Conservation (phyloP, 1,139 yeast genomes). For the Sugiyamaella japonica region DNA sequence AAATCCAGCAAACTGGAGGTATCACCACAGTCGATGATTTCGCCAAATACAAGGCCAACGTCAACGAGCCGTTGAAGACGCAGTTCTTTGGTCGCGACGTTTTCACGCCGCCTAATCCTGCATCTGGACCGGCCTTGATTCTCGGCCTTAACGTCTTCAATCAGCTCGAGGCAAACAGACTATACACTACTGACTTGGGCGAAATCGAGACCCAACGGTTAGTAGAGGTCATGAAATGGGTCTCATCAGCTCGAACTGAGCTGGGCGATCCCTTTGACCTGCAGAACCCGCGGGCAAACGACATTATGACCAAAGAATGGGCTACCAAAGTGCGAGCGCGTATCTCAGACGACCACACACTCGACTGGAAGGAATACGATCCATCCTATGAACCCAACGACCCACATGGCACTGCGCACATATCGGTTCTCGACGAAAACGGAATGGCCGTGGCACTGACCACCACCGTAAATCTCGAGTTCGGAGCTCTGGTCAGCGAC, state of each 20-base stretch:
- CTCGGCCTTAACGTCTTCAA: constrained; percentile 63
- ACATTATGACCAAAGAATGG: constrained; percentile 54
- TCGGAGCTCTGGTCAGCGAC: constrained; percentile 83
- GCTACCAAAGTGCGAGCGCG: constrained; percentile 48
- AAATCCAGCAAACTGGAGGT: constrained; percentile 57
- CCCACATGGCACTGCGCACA: constrained; percentile 87
- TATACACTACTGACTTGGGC: constrained; percentile 44
- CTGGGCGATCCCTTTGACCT: constrained; percentile 63
- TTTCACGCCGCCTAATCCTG: constrained; percentile 70
- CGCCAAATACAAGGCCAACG: constrained; percentile 54
- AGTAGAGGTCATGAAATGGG: constrained; percentile 90
- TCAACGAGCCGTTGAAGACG: constrained; percentile 56
- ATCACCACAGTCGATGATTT: constrained; percentile 65
- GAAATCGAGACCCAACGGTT: constrained; percentile 62
- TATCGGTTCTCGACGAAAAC: constrained; percentile 66
- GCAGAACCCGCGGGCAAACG: constrained; percentile 34
- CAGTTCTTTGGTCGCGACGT: constrained; percentile 54
- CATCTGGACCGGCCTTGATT: constrained; percentile 79
- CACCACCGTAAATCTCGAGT: constrained; percentile 81
- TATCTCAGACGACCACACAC: constrained; percentile 58
- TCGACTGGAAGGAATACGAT: constrained; percentile 67
- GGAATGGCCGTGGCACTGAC: constrained; percentile 83
- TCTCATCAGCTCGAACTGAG: constrained; percentile 78
- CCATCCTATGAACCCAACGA: constrained; percentile 75
- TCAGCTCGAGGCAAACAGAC: constrained; percentile 37